Percentiles rank a stretch among this genome's conserved stretches.
Conservation (phyloP, 768 basidiomycete species). For the Dioszegia crocea region DNA sequence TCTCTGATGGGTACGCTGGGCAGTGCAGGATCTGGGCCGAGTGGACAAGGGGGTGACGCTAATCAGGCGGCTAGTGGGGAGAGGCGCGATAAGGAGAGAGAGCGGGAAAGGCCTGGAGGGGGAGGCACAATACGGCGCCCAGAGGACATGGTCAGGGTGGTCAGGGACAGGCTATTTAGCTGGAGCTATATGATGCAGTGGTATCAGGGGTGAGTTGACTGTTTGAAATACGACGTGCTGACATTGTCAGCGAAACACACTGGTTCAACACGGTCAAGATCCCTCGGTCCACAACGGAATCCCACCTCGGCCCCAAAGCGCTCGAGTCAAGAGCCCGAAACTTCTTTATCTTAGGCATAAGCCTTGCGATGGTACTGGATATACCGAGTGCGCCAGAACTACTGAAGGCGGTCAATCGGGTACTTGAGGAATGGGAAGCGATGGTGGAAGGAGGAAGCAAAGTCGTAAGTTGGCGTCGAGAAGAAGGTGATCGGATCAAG, state of each 20-base stretch:
- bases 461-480: slow-evolving; percentile 34
- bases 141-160: slow-evolving; percentile 35
- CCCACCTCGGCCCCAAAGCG: slow-evolving; percentile 26
- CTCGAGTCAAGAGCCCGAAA: slow-evolving; percentile 29
- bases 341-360: slow-evolving; percentile 42
- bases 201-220: slow-evolving; percentile 38
- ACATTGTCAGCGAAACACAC: slow-evolving; percentile 29
- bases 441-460: slow-evolving; percentile 36
- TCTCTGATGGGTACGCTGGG: not conserved
- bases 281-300: slow-evolving; percentile 27
- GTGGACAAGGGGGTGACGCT: too few species aligned
- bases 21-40: not conserved
- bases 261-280: slow-evolving; percentile 48
- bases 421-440: slow-evolving; percentile 48
- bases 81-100: slow-evolving; percentile 1
- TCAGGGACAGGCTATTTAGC: slow-evolving; percentile 32
- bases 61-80: not conserved
- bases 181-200: slow-evolving; percentile 46
- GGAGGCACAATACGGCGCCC: slow-evolving; percentile 13
- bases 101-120: slow-evolving; percentile 2
- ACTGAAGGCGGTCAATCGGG: slow-evolving; percentile 19
- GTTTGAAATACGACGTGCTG: not conserved
- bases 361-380: slow-evolving; percentile 37
- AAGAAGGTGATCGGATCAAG: not conserved
- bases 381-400: slow-evolving; percentile 25